Base-by-base conservation (phyloP, 345 rosid genomes). In the Iberis pinnata region DNA sequence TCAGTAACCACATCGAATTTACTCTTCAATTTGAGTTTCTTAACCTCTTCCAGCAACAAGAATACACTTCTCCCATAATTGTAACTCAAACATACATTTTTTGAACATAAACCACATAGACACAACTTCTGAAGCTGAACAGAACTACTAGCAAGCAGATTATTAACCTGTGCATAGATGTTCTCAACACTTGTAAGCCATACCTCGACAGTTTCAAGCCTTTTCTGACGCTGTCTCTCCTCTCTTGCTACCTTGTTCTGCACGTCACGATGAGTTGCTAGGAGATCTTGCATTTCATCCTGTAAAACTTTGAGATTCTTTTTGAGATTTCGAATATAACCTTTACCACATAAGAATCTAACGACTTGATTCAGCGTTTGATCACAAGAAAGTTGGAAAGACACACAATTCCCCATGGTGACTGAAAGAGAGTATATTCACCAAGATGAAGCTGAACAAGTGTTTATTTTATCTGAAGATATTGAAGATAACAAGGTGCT, bases 91-190 rank as follows among this genome's bases (percentile, higher is more conserved):
- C 9, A 19, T 1, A 20, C 6, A 36, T 51, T 43, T 11, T 12
- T 53, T 1, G 59, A 62, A 29, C 60, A 52, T 5, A 15, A 43
- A 8, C 25, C 44, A 16, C 26, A 31, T 0, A 62, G 17, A 40
- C 60, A 67, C 64, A 62, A 17, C 20, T 45, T 38, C 1, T 50
- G 17, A 18, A 43, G 36, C 35, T 33, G 54, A 15, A n/a, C 6
- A 3, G 31, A 1, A 9, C 4, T 41, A 5, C 43, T 36, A 6
- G n/a, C 8, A 38, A 59, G 11, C 9, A 67, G 12, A 8, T 47
- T n/a, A 13, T 15, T 33, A n/a, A 39, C 10, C 11, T 5, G 19
- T 15, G 19, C 8, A 17, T 40, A 10, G 7, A 45, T 8, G 18
- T 6, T 40, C 12, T 40, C 22, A 1, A 40, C 44, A 40, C 22